A percentile compares a stretch with the other conserved stretches of the same genome.
Evolutionary conservation across 345 rosid species (phyloP).

Genomic region (Firmiana major): DNA sequence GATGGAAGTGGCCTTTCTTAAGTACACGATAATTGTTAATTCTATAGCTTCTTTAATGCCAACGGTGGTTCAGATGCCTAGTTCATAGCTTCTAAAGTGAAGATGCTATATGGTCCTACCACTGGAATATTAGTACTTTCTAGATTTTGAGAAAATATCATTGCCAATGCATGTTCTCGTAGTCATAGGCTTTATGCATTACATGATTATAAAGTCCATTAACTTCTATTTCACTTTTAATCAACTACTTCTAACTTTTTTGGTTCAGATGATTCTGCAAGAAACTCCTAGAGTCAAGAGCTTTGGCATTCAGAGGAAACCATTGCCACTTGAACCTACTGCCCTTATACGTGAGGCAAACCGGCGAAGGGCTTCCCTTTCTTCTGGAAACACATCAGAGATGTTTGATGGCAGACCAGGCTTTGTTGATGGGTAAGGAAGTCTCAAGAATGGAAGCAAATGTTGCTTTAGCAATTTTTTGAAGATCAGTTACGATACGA

Average conservation of each 20-base stretch:
- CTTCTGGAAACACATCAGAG: constrained; percentile 85
- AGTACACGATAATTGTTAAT: neutral
- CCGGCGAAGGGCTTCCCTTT: constrained; percentile 90
- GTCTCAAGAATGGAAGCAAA: constrained; percentile 16
- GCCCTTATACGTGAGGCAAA: constrained; percentile 93
- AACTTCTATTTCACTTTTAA: neutral
- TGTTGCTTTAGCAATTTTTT: constrained; percentile 1
- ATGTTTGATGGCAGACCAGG: constrained; percentile 53
- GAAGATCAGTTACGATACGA: neutral
- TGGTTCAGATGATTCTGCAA: constrained; percentile 73
- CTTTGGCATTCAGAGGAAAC: constrained; percentile 84
- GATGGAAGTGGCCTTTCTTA: neutral
- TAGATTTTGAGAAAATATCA: constrained; percentile 3
- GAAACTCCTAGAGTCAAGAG: constrained; percentile 61
- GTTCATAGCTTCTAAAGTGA: neutral
- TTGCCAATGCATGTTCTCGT: neutral
- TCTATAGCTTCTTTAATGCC: neutral
- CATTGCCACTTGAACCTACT: constrained; percentile 94
- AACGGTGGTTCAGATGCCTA: neutral
- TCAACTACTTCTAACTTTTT: neutral
- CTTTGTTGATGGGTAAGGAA: constrained; percentile 70
- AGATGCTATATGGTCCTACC: neutral
- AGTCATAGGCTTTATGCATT: neutral
- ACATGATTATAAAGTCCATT: neutral
- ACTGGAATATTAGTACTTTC: neutral